Evolutionary conservation across 164 flowering plant genomes (phyloP).

Genomic region (Magnolia changhungtana): DNA sequence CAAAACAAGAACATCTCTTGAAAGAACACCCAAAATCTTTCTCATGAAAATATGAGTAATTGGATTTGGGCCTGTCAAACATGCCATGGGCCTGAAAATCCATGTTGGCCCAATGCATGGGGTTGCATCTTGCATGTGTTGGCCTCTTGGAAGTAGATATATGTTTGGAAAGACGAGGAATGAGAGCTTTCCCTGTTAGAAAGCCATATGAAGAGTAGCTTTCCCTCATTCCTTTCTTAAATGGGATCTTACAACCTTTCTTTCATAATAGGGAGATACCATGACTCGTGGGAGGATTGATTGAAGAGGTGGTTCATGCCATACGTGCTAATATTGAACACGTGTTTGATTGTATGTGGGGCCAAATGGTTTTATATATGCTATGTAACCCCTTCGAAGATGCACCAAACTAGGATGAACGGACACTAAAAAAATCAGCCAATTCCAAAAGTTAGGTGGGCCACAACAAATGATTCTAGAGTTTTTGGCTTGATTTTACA

Average conservation of each 20-base stretch:
- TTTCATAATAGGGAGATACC: not conserved
- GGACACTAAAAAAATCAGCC: too few relatives aligned
- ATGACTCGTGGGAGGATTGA: not conserved
- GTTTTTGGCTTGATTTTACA: too few relatives aligned
- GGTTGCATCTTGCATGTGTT: not conserved
- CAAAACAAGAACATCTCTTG: slow-evolving; percentile 26
- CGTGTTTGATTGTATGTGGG: too few relatives aligned
- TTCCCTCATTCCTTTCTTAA: slow-evolving; percentile 6
- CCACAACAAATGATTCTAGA: too few relatives aligned
- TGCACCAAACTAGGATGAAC: too few relatives aligned
- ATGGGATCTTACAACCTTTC: not conserved
- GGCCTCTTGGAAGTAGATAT: not conserved
- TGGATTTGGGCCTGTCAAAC: not conserved
- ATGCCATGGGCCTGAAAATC: not conserved
- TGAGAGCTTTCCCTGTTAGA: not conserved
- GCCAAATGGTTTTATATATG: too few relatives aligned
- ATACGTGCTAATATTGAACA: too few relatives aligned
- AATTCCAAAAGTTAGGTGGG: too few relatives aligned
- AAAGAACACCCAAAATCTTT: slow-evolving; percentile 20
- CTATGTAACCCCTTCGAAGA: too few relatives aligned
- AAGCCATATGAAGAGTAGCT: not conserved
- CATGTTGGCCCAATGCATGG: not conserved
- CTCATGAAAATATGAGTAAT: slow-evolving; percentile 6
- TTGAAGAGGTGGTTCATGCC: not conserved
- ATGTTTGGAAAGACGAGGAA: not conserved